These are phyloP conservation scores for Paramecium caudatum DNA, from an alignment of 73 alveolate genomes.

Conservation along the genomic window DNA sequence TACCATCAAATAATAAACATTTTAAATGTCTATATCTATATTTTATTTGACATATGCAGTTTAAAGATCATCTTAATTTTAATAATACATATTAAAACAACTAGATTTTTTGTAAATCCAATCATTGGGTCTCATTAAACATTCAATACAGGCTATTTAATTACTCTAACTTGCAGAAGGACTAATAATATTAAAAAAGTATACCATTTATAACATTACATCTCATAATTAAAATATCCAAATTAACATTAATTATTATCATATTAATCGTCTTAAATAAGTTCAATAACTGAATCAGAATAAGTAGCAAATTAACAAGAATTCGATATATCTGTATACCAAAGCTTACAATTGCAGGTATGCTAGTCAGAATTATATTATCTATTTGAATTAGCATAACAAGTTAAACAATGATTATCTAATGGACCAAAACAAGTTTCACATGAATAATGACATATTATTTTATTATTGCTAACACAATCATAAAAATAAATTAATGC, in stretches of 20 bases:
- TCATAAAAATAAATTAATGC: not conserved
- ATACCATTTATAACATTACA: slow-evolving; percentile 2
- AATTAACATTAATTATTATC: not conserved
- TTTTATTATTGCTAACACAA: not conserved
- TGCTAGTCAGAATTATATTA: not conserved
- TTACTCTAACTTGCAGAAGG: slow-evolving; percentile 1
- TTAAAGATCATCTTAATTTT: not conserved
- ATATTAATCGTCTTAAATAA: not conserved
- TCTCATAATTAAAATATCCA: slow-evolving; percentile 18
- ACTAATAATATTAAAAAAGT: not conserved
- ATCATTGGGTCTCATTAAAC: slow-evolving; percentile 40
- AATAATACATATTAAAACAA: not conserved
- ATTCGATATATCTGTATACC: slow-evolving; percentile 16
- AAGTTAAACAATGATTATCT: not conserved
- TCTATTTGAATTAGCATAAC: not conserved
- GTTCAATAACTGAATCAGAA: not conserved
- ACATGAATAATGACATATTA: slow-evolving; percentile 16
- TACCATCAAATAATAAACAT: not conserved
- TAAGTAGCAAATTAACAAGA: slow-evolving; percentile 13
- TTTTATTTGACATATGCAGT: not conserved
- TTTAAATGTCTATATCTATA: not conserved
- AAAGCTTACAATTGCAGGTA: not conserved
- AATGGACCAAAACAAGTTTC: not conserved
- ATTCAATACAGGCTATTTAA: not conserved
- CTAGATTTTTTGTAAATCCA: not conserved